Conservation (phyloP, 768 basidiomycete species). For the Tephrocybe sp. region DNA sequence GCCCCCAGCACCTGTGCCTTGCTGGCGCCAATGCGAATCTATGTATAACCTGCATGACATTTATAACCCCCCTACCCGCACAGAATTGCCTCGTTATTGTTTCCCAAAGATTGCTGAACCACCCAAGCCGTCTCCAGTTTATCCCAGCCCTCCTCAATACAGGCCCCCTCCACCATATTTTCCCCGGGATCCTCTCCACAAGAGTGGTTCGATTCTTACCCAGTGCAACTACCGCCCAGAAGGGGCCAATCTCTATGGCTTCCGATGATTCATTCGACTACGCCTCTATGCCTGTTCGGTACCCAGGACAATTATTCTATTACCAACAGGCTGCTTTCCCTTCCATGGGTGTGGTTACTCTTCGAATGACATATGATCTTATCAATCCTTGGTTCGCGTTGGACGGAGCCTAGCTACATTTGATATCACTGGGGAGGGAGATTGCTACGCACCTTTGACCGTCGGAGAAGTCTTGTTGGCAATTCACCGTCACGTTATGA, state of each 20-base stretch:
- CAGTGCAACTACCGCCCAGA: not conserved
- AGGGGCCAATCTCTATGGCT: not conserved
- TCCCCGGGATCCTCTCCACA: not conserved
- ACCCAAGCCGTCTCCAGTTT: not conserved
- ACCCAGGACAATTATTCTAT: not conserved
- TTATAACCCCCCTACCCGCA: constrained; percentile 9
- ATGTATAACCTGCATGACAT: not conserved
- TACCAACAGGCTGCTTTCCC: constrained; percentile 3
- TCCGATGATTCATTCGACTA: constrained; percentile 1
- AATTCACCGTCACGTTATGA: not conserved
- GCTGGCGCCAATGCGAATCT: not conserved
- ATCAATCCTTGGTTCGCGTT: not conserved
- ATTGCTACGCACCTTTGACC: not conserved
- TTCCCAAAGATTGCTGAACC: not conserved
- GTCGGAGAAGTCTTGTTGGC: constrained; percentile 2
- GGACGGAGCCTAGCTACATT: not conserved
- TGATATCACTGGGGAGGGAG: not conserved
- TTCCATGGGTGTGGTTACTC: not conserved
- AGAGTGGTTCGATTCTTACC: not conserved
- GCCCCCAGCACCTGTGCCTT: not conserved
- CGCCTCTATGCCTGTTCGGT: not conserved
- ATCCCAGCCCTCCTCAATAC: not conserved
- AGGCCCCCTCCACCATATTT: not conserved
- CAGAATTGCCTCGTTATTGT: not conserved
- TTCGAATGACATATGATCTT: not conserved